phyloP scores from a whole-genome alignment of 202 grass and related monocot genomes.

The Alloteropsis angusta region DNA sequence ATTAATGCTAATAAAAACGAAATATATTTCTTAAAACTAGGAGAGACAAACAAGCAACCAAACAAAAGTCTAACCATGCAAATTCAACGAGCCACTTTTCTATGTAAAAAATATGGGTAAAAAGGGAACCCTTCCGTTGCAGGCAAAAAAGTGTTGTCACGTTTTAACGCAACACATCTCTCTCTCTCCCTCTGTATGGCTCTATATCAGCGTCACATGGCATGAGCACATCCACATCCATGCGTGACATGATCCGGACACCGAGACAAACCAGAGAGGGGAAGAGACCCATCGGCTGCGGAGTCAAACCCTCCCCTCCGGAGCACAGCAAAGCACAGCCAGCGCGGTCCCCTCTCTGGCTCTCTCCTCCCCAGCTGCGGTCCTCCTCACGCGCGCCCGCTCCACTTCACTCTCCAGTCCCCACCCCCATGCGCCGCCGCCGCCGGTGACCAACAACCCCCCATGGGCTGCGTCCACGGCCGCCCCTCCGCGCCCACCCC shows the following conservation, averaged over 20 bases:
- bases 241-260: neutral
- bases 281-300: neutral
- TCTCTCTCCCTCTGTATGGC: neutral
- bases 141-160: neutral
- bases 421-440: conserved; percentile 4
- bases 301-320: conserved; percentile 30
- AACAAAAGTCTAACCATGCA: neutral
- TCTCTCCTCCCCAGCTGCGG: neutral
- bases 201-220: conserved; percentile 1
- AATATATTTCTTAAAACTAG: neutral
- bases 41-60: neutral
- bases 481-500: conserved; percentile 29
- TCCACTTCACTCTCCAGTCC: conserved; percentile 13
- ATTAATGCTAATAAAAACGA: too few species aligned
- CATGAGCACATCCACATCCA: conserved; percentile 11
- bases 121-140: neutral
- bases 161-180: neutral
- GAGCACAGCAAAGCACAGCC: neutral
- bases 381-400: conserved; percentile 12
- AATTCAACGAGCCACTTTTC: neutral
- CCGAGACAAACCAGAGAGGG: neutral
- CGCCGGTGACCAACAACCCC: conserved; percentile 32
- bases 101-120: neutral
- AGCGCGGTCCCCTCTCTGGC: conserved; percentile 28
- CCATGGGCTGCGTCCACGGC: conserved; percentile 72